Evolutionary conservation across 2,329 filamentous ascomycete genomes (phyloP).

Genomic region (Lachnellula subtilissima): DNA sequence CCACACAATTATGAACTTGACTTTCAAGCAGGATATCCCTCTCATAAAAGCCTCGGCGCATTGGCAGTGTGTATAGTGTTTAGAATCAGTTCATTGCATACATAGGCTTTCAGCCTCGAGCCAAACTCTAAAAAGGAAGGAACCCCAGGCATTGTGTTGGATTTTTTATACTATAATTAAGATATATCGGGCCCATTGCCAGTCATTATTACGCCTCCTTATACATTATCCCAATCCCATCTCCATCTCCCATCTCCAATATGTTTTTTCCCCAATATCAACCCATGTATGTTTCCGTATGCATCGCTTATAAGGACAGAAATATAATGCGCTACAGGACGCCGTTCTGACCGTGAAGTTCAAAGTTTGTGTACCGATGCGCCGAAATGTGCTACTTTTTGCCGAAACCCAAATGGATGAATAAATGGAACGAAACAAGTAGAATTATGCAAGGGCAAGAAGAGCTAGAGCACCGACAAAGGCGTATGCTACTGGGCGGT

Average conservation of each 20-base stretch:
- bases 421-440: too few relatives aligned
- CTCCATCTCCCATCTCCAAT: neutral
- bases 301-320: neutral
- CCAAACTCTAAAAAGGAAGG: too few relatives aligned
- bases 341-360: neutral
- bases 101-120: too few relatives aligned
- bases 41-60: too few relatives aligned
- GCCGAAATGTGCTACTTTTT: neutral
- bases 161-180: neutral
- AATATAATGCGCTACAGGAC: neutral
- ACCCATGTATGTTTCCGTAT: neutral
- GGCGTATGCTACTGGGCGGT: slow-evolving; percentile 22
- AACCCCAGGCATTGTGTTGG: too few relatives aligned
- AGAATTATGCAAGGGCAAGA: slow-evolving; percentile 23
- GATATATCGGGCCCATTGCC: neutral
- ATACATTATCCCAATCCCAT: neutral
- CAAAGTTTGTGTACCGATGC: neutral
- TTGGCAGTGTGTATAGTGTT: too few relatives aligned
- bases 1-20: too few relatives aligned
- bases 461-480: slow-evolving; percentile 28
- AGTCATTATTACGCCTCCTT: neutral
- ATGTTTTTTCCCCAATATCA: neutral
- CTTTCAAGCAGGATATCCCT: too few relatives aligned
- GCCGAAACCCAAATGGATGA: too few relatives aligned
- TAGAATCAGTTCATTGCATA: too few relatives aligned